Percentiles rank a stretch among this genome's conserved stretches.
These are phyloP conservation scores for Colletotrichum zoysiae DNA, from an alignment of 2,329 filamentous ascomycete genomes.

Conservation along the genomic window DNA sequence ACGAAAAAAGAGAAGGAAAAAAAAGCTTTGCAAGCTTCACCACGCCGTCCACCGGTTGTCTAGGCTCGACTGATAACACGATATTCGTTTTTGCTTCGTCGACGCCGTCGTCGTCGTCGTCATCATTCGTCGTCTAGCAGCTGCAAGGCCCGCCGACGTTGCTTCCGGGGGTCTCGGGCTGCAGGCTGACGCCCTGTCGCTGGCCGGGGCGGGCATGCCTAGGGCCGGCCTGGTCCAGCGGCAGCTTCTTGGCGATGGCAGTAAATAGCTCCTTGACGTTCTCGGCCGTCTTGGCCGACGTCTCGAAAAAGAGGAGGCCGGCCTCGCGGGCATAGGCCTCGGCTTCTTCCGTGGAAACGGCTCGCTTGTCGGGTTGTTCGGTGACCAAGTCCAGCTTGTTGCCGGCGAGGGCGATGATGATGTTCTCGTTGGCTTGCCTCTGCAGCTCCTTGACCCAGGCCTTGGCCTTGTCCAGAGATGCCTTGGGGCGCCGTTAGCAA, in stretches of 20 bases:
- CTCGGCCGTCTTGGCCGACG: constrained; percentile 95
- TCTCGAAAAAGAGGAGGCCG: constrained; percentile 97
- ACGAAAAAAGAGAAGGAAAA: neutral
- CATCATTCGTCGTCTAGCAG: constrained; percentile 57
- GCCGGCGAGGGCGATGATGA: constrained; percentile 96
- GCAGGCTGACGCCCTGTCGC: constrained; percentile 69
- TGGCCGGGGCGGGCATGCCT: constrained; percentile 80
- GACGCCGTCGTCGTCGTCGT: constrained; percentile 9
- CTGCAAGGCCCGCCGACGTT: constrained; percentile 68
- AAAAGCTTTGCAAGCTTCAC: neutral
- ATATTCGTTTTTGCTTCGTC: constrained; percentile 35
- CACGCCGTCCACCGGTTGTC: constrained; percentile 19
- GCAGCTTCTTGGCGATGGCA: constrained; percentile 96
- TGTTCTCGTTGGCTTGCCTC: constrained; percentile 99
- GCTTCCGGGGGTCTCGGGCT: constrained; percentile 69
- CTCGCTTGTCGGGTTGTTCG: constrained; percentile 95
- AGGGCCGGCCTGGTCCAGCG: constrained; percentile 94
- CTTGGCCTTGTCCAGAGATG: constrained; percentile 98
- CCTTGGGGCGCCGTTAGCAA: constrained; percentile 62
- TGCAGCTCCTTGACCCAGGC: constrained; percentile 99
- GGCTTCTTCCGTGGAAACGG: constrained; percentile 88
- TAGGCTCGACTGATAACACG: constrained; percentile 5
- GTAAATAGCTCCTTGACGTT: constrained; percentile 97
- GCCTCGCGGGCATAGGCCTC: constrained; percentile 96
- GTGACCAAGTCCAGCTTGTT: constrained; percentile 98